These are phyloP conservation scores for Yamadazyma sp. DNA, from an alignment of 805 yeast species.

Conservation along the genomic window DNA sequence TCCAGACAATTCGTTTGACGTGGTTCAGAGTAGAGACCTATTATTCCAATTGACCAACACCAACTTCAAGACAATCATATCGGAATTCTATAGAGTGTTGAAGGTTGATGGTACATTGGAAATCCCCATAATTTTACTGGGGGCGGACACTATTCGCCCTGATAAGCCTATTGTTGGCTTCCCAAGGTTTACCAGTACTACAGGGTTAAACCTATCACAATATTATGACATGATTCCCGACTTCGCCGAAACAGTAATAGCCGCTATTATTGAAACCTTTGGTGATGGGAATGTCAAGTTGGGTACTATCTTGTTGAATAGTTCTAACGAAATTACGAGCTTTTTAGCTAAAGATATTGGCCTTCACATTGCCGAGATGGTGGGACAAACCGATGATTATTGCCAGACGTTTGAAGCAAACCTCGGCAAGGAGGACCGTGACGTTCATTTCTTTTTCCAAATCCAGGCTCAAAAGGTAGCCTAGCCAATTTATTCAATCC, in stretches of 20 bases:
- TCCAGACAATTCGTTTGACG: constrained; percentile 30
- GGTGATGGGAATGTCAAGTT: constrained; percentile 35
- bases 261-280: constrained; percentile 26
- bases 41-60: constrained; percentile 28
- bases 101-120: constrained; percentile 37
- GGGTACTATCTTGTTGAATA: constrained; percentile 28
- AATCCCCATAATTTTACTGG: constrained; percentile 25
- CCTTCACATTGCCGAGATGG: constrained; percentile 31
- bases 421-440: constrained; percentile 13
- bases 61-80: constrained; percentile 26
- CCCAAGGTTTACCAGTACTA: constrained; percentile 14
- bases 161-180: constrained; percentile 16
- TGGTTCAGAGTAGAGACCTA: constrained; percentile 39
- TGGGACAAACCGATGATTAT: constrained; percentile 31
- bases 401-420: constrained; percentile 21
- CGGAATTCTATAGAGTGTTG: constrained; percentile 37
- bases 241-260: constrained; percentile 22
- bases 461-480: constrained; percentile 13
- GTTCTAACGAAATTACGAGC: constrained; percentile 29
- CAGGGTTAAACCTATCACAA: constrained; percentile 12
- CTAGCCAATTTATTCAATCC: too few species aligned
- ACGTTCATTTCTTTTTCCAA: constrained; percentile 16
- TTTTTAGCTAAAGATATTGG: constrained; percentile 30
- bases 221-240: constrained; percentile 26
- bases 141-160: constrained; percentile 13